These are phyloP conservation scores for Dryas drummondii DNA, from an alignment of 306 rosid genomes.

Conservation along the genomic window DNA sequence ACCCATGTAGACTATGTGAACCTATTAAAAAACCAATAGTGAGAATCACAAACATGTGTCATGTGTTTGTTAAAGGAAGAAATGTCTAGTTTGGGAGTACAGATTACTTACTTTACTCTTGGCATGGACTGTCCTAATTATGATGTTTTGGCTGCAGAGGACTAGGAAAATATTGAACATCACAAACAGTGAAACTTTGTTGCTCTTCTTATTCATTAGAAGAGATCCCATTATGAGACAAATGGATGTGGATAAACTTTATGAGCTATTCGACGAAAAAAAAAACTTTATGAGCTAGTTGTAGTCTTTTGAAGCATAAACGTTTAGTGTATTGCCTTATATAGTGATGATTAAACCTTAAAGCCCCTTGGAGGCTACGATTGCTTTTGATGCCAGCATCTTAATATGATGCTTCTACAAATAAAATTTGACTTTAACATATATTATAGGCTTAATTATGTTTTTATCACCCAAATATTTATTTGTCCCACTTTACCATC, in stretches of 20 bases:
- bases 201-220: slow-evolving; percentile 1
- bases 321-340: background rate
- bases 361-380: background rate
- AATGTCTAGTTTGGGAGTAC: background rate
- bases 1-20: slow-evolving; percentile 45
- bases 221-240: background rate
- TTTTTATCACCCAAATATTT: too few relatives aligned
- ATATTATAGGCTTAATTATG: too few relatives aligned
- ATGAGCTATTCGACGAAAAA: too few relatives aligned
- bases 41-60: background rate
- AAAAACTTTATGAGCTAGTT: too few relatives aligned
- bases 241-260: background rate
- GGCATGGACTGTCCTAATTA: background rate
- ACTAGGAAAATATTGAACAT: background rate
- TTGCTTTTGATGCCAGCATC: background rate
- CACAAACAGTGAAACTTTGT: background rate
- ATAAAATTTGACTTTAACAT: background rate
- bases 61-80: background rate
- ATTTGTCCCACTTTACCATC: too few relatives aligned
- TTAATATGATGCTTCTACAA: slow-evolving; percentile 2
- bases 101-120: background rate
- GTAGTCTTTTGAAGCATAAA: background rate
- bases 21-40: slow-evolving; percentile 23
- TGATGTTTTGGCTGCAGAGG: background rate
- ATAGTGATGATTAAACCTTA: background rate